These are phyloP conservation scores for Choanephora cucurbitarum DNA, from an alignment of 371 early-diverging fungal species.

Conservation along the genomic window DNA sequence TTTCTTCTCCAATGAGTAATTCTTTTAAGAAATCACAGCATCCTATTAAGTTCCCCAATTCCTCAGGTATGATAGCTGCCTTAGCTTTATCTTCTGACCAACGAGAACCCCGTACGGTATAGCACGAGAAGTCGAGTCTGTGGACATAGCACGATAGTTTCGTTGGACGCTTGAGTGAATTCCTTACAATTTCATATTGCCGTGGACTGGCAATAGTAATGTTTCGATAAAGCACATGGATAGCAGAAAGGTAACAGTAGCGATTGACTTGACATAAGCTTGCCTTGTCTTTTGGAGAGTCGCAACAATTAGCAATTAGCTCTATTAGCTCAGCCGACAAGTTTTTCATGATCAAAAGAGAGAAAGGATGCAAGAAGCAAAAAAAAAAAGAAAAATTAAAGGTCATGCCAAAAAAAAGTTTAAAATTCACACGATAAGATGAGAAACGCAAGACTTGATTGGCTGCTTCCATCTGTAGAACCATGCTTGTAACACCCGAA, in stretches of 20 bases:
- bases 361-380: slow-evolving; percentile 8
- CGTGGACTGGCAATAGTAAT: slow-evolving; percentile 33
- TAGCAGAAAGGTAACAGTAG: slow-evolving; percentile 18
- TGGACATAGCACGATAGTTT: slow-evolving; percentile 9
- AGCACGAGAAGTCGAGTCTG: slow-evolving; percentile 38
- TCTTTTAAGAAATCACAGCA: slow-evolving; percentile 30
- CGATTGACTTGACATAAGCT: slow-evolving; percentile 23
- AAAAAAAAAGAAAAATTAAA: slow-evolving; percentile 10
- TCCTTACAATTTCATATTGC: slow-evolving; percentile 18
- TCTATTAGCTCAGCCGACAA: slow-evolving; percentile 37
- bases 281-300: slow-evolving; percentile 21
- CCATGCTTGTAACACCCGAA: no score
- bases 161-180: slow-evolving; percentile 5
- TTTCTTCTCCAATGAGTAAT: slow-evolving; percentile 38
- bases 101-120: slow-evolving; percentile 40
- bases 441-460: background rate
- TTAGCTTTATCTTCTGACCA: slow-evolving; percentile 39
- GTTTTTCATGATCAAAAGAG: slow-evolving; percentile 22
- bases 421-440: slow-evolving; percentile 22
- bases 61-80: slow-evolving; percentile 25
- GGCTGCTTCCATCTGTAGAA: slow-evolving; percentile 7
- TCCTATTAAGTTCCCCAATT: slow-evolving; percentile 26
- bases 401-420: slow-evolving; percentile 3
- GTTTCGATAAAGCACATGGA: slow-evolving; percentile 24
- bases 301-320: slow-evolving; percentile 17